These are phyloP conservation scores for Schizophyllum amplum DNA, from an alignment of 1,284 basidiomycete genomes.

Conservation along the genomic window DNA sequence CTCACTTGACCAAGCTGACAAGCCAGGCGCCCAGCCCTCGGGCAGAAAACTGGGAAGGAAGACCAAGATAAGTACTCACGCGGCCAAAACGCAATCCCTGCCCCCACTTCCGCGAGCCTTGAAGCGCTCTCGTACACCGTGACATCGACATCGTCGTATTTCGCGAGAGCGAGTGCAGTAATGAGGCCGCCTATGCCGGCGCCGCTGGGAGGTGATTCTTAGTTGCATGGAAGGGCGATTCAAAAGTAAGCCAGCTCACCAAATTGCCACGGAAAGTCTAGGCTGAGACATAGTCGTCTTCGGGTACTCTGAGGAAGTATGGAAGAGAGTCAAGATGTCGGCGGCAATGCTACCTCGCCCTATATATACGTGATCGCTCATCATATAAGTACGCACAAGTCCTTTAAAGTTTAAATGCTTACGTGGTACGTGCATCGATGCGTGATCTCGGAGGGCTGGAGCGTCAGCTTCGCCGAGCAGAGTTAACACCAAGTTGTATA, in stretches of 20 bases:
- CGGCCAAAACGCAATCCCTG: constrained; percentile 40
- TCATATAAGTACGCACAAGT: too few species aligned
- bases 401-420: too few species aligned
- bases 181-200: constrained; percentile 41
- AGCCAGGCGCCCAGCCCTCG: not conserved
- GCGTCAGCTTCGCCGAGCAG: too few species aligned
- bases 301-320: too few species aligned
- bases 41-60: not conserved
- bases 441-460: too few species aligned
- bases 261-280: constrained; percentile 13
- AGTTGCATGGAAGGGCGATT: not conserved
- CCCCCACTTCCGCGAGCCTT: constrained; percentile 41
- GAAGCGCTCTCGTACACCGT: constrained; percentile 39
- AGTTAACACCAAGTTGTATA: too few species aligned
- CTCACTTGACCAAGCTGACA: not conserved
- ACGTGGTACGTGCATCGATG: too few species aligned
- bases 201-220: constrained; percentile 24
- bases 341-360: too few species aligned
- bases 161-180: constrained; percentile 34
- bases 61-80: constrained; percentile 12
- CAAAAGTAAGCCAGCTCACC: constrained; percentile 2
- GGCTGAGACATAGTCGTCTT: too few species aligned
- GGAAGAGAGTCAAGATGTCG: too few species aligned
- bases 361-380: too few species aligned
- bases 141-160: constrained; percentile 31